Percentiles rank a stretch among this genome's conserved stretches.
phyloP scores from a whole-genome alignment of 495 filamentous ascomycete genomes.

The Cenococcum geophilum region DNA sequence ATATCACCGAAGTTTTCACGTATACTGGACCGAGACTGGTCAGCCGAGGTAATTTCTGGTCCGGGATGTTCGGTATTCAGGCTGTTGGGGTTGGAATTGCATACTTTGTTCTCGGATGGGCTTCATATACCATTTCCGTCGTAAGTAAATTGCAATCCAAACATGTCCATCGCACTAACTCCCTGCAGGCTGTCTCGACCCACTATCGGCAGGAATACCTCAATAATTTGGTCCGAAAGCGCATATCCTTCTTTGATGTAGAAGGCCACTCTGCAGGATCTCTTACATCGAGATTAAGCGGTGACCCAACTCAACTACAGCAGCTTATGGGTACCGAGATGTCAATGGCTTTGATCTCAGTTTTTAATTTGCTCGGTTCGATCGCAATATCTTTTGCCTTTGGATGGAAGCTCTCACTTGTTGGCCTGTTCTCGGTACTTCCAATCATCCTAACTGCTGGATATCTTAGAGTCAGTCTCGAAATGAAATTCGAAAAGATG shows the following conservation, averaged over 20 bases:
- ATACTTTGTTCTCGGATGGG: conserved; percentile 27
- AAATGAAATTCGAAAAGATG: conserved; percentile 34
- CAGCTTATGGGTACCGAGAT: conserved; percentile 31
- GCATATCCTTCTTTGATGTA: conserved; percentile 32
- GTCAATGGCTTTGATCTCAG: conserved; percentile 24
- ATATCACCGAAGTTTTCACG: conserved; percentile 30
- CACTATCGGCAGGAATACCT: conserved; percentile 33
- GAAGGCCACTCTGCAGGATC: conserved; percentile 31
- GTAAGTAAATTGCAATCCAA: conserved; percentile 7
- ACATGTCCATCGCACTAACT: neutral
- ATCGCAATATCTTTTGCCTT: conserved; percentile 30
- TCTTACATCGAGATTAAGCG: conserved; percentile 26
- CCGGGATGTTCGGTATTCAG: conserved; percentile 31
- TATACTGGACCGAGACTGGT: conserved; percentile 17
- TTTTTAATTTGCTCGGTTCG: conserved; percentile 30
- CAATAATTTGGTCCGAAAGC: conserved; percentile 26
- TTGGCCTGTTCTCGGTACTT: conserved; percentile 25
- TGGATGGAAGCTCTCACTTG: conserved; percentile 33
- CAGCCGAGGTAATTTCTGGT: conserved; percentile 31
- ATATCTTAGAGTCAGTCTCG: conserved; percentile 25
- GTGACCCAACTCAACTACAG: conserved; percentile 27
- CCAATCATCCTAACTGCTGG: conserved; percentile 32
- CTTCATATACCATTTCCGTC: conserved; percentile 21
- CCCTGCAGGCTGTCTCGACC: conserved; percentile 11
- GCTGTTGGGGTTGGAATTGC: conserved; percentile 22